phyloP scores from a whole-genome alignment of 1,284 basidiomycete genomes.

The Malassezia caprae region DNA sequence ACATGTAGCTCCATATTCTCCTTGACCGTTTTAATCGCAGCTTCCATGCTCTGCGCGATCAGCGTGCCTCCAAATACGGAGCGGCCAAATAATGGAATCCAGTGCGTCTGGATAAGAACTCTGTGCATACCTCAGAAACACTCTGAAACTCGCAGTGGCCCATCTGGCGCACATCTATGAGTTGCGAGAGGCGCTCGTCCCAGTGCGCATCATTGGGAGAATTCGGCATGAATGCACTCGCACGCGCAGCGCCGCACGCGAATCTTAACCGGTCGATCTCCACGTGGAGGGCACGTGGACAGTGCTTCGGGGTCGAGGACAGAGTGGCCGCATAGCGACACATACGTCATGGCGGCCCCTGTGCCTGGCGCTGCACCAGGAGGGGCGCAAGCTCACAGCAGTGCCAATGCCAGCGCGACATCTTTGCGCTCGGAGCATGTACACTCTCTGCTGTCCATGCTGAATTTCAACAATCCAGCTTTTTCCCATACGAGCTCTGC shows the following conservation, averaged over 20 bases:
- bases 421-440: conserved; percentile 34
- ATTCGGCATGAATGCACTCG: not conserved
- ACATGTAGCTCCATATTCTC: conserved; percentile 28
- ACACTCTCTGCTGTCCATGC: conserved; percentile 35
- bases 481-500: conserved; percentile 23
- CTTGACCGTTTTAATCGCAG: conserved; percentile 31
- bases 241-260: not conserved
- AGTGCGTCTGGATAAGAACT: conserved; percentile 21
- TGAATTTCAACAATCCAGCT: conserved; percentile 39
- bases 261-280: not conserved
- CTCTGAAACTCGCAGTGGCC: not conserved
- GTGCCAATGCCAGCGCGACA: not conserved
- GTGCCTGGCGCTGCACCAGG: not conserved
- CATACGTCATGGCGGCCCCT: not conserved
- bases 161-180: not conserved
- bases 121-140: not conserved
- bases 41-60: conserved; percentile 36
- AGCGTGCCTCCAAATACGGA: conserved; percentile 46
- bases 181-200: conserved; percentile 4
- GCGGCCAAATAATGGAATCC: conserved; percentile 34
- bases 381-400: not conserved
- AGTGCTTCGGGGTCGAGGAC: not conserved
- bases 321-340: not conserved
- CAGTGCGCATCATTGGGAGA: not conserved
- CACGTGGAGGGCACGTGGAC: not conserved